A percentile compares a stretch with the other conserved stretches of the same genome.
Conservation (phyloP, 306 rosid genomes). For the Parietaria judaica region DNA sequence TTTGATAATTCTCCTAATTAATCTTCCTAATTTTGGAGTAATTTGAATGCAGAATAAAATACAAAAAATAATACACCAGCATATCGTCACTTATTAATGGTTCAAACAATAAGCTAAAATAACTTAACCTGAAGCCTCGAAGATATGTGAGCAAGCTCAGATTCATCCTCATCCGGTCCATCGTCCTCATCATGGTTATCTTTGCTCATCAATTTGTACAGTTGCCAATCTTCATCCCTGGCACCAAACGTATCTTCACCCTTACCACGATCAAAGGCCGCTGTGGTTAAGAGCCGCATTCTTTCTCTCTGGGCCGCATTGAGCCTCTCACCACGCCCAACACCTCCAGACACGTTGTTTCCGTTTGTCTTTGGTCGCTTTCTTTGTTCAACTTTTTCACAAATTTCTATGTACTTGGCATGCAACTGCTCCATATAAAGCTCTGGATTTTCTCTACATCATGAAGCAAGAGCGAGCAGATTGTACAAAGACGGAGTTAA, state of each 20-base stretch:
- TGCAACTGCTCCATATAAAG: constrained; percentile 72
- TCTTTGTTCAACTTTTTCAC: constrained; percentile 65
- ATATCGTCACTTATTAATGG: too few relatives aligned
- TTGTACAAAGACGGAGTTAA: constrained; percentile 8
- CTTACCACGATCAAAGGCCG: constrained; percentile 93
- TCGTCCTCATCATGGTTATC: constrained; percentile 73
- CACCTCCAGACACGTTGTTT: constrained; percentile 54
- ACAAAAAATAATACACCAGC: too few relatives aligned
- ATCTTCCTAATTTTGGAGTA: too few relatives aligned
- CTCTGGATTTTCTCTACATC: constrained; percentile 72
- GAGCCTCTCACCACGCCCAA: constrained; percentile 89
- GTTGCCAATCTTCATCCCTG: constrained; percentile 96
- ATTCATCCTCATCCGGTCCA: constrained; percentile 61
- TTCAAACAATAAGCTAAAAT: not conserved
- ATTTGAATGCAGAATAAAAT: too few relatives aligned
- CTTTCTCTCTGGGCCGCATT: constrained; percentile 94
- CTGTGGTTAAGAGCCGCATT: constrained; percentile 97
- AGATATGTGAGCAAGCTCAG: constrained; percentile 58
- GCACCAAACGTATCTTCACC: constrained; percentile 91
- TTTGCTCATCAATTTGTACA: constrained; percentile 76
- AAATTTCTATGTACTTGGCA: constrained; percentile 62
- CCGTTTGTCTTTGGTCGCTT: constrained; percentile 66
- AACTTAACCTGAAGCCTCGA: constrained; percentile 72
- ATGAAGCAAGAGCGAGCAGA: constrained; percentile 10
- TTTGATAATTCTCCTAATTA: too few relatives aligned